Evolutionary conservation across 2,329 filamentous ascomycete species (phyloP).

Genomic region (Fusarium chuoi): DNA sequence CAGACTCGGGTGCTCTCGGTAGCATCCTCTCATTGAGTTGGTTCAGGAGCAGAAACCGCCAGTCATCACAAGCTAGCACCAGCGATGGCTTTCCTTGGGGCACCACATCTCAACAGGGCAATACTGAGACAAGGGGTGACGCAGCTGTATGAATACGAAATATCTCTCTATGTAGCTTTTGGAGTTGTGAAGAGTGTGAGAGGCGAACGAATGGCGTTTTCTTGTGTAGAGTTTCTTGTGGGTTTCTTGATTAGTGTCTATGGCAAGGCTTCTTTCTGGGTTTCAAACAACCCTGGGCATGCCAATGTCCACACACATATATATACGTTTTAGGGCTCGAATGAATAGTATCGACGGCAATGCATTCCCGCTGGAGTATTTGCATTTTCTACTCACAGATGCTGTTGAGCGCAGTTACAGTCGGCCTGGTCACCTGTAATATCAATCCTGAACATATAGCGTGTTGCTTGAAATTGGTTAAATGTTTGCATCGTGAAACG

Average conservation of each 20-base stretch:
- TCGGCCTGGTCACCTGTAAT: neutral
- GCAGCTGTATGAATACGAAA: constrained; percentile 49
- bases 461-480: neutral
- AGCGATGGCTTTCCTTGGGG: constrained; percentile 31
- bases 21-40: constrained; percentile 66
- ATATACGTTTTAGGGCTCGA: constrained; percentile 19
- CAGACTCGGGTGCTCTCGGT: constrained; percentile 61
- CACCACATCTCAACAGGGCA: constrained; percentile 34
- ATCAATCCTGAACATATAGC: neutral
- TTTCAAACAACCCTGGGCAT: neutral
- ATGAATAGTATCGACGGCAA: constrained; percentile 9
- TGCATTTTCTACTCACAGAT: neutral
- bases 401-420: neutral
- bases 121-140: constrained; percentile 32
- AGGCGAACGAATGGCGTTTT: constrained; percentile 36
- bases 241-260: constrained; percentile 18
- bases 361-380: neutral
- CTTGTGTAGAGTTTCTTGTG: constrained; percentile 25
- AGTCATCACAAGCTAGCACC: constrained; percentile 36
- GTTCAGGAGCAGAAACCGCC: constrained; percentile 54
- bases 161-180: constrained; percentile 8
- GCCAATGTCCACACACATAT: constrained; percentile 12
- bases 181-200: constrained; percentile 28
- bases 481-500: neutral
- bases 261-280: neutral